A percentile compares a stretch with the other conserved stretches of the same genome.
phyloP scores from a whole-genome alignment of 2,329 filamentous ascomycete genomes.

The Clonostachys rosea region DNA sequence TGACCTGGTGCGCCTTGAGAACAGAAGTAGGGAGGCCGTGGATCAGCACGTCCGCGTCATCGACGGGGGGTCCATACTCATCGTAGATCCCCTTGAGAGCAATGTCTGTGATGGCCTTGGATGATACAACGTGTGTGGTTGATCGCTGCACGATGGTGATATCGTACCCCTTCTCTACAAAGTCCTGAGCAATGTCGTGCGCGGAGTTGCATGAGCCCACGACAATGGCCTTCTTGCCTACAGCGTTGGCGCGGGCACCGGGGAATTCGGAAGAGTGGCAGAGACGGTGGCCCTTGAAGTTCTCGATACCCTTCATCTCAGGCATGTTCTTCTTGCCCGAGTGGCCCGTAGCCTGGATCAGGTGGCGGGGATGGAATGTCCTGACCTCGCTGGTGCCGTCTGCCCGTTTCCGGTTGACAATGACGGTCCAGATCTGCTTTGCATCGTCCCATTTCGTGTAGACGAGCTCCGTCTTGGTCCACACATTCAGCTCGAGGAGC shows the following conservation, averaged over 20 bases:
- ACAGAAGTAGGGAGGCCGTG: constrained; percentile 55
- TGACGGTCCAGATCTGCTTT: constrained; percentile 48
- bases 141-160: constrained; percentile 68
- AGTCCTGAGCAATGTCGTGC: constrained; percentile 67
- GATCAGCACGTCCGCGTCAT: constrained; percentile 60
- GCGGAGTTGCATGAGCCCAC: constrained; percentile 66
- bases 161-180: constrained; percentile 58
- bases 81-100: constrained; percentile 44
- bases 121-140: constrained; percentile 59
- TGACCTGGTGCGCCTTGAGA: constrained; percentile 53
- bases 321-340: constrained; percentile 63
- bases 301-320: constrained; percentile 47
- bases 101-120: constrained; percentile 45
- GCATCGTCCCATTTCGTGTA: constrained; percentile 44
- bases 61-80: constrained; percentile 51
- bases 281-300: constrained; percentile 54
- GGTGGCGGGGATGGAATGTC: constrained; percentile 54
- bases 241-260: constrained; percentile 39
- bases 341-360: constrained; percentile 65
- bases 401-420: constrained; percentile 42
- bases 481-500: constrained; percentile 63
- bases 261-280: constrained; percentile 59
- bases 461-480: constrained; percentile 48
- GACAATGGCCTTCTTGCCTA: constrained; percentile 57
- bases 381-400: constrained; percentile 43